phyloP scores from a whole-genome alignment of 2,329 filamentous ascomycete species.

The Dichotomopilus funicola region DNA sequence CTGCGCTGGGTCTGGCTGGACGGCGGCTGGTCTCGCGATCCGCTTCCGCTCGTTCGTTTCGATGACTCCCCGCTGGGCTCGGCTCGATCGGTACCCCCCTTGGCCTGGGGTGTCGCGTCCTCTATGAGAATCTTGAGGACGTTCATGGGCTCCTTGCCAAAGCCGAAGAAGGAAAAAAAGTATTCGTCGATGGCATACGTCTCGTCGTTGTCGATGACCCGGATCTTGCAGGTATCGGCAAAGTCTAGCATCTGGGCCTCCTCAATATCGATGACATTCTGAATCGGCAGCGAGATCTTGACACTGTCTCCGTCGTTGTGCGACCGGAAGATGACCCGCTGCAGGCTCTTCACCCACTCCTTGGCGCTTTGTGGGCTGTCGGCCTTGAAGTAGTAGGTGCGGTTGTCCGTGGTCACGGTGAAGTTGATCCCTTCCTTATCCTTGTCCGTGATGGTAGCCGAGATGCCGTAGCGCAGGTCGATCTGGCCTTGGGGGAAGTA shows the following conservation, averaged over 20 bases:
- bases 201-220: conserved; percentile 88
- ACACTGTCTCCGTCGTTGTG: conserved; percentile 96
- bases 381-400: conserved; percentile 80
- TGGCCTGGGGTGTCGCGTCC: conserved; percentile 46
- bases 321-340: conserved; percentile 90
- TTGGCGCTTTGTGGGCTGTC: conserved; percentile 83
- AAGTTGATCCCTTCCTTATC: conserved; percentile 74
- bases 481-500: conserved; percentile 92
- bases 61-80: conserved; percentile 11
- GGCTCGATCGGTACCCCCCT: conserved; percentile 25
- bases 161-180: conserved; percentile 92
- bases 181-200: conserved; percentile 97
- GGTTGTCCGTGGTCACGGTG: conserved; percentile 71
- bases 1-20: conserved; percentile 24
- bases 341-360: conserved; percentile 92
- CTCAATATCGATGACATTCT: conserved; percentile 87
- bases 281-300: conserved; percentile 85
- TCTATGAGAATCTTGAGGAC: conserved; percentile 69
- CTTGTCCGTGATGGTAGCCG: conserved; percentile 70
- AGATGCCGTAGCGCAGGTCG: conserved; percentile 85
- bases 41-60: conserved; percentile 16
- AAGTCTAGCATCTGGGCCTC: conserved; percentile 86
- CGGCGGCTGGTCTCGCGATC: conserved; percentile 7
- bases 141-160: conserved; percentile 74
- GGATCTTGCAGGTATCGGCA: conserved; percentile 87